Conservation (phyloP, 106 monocot genomes). For the Phalaenopsis equestris region DNA sequence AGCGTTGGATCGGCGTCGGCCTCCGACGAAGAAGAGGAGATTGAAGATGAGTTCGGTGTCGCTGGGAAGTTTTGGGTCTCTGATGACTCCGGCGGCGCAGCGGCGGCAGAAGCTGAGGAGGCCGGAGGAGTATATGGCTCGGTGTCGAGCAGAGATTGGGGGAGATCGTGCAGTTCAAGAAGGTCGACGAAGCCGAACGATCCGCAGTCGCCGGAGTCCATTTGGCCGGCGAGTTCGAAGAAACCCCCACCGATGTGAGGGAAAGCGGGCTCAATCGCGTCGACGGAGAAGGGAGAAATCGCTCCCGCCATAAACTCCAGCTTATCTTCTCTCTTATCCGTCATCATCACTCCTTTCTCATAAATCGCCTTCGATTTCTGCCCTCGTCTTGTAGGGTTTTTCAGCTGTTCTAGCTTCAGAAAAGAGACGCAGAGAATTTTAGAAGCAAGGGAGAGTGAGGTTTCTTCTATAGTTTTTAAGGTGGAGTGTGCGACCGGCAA, state of each 20-base stretch:
- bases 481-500: constrained; percentile 14
- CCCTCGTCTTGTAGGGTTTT: neutral
- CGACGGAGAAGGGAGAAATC: constrained; percentile 4
- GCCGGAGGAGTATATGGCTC: neutral
- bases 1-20: constrained; percentile 4
- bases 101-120: neutral
- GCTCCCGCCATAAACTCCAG: constrained; percentile 18
- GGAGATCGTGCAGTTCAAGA: constrained; percentile 21
- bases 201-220: constrained; percentile 2
- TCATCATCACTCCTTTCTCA: constrained; percentile 14
- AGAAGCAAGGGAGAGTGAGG: neutral
- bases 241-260: neutral
- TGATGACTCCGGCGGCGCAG: neutral
- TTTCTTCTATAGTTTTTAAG: neutral
- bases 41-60: constrained; percentile 37
- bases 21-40: constrained; percentile 29
- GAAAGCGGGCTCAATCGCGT: neutral
- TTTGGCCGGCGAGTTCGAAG: constrained; percentile 6
- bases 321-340: constrained; percentile 24
- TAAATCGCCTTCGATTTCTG: neutral
- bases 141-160: constrained; percentile 11
- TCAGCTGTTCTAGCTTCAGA: neutral
- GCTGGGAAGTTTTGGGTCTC: constrained; percentile 22
- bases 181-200: constrained; percentile 44
- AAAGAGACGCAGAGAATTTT: neutral